Base-by-base conservation (phyloP, 495 filamentous ascomycete genomes). In the Penicillium coprophilum region DNA sequence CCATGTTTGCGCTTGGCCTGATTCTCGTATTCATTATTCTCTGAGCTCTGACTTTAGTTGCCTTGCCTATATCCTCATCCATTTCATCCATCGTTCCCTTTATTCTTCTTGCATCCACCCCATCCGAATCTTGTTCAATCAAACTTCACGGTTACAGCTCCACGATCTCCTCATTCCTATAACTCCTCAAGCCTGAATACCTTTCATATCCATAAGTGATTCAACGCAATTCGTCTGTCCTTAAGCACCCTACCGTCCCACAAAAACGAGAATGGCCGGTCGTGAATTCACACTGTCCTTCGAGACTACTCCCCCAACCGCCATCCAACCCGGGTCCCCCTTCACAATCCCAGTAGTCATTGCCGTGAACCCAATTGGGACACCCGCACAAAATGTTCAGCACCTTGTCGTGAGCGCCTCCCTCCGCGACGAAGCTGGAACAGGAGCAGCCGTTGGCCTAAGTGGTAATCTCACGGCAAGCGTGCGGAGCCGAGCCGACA, bases 301-400 rank as follows among this genome's bases (percentile, higher is more conserved):
- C 49, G 71, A 75, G 56, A 60, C 65, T 27, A 45, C 61, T 21
- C 74, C 74, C 46, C 71, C 71, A 23, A 19, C 66, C 13, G 59
- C 72, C 17, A 64, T 57, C 9, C 63, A 59, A 4, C 71, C 72
- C 1, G 63, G 66, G 0, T 45, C 60, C 8, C 58, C 71, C 11
- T 72, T 75, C 56, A 71, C 71, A 9, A 55, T 75, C 1, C 73
- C 73, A 15, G 67, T 77, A 24, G 46, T 75, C 17, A 61, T 75
- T 28, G 65, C 69, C 7, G 69, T 77, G 3, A 63, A 70, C 3
- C 65, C 71, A 8, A 65, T 75, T 2, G 72, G 71, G 6, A 59
- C 58, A 20, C 63, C 73, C 2, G 57, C 61, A 3, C 53, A 52
- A 30, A 54, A 64, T 13, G 50, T 63, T 1, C 72, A 73, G 46